A percentile compares a stretch with the other conserved stretches of the same genome.
Conservation (phyloP, 2,329 filamentous ascomycete genomes). For the Helicocarpus griseus region DNA sequence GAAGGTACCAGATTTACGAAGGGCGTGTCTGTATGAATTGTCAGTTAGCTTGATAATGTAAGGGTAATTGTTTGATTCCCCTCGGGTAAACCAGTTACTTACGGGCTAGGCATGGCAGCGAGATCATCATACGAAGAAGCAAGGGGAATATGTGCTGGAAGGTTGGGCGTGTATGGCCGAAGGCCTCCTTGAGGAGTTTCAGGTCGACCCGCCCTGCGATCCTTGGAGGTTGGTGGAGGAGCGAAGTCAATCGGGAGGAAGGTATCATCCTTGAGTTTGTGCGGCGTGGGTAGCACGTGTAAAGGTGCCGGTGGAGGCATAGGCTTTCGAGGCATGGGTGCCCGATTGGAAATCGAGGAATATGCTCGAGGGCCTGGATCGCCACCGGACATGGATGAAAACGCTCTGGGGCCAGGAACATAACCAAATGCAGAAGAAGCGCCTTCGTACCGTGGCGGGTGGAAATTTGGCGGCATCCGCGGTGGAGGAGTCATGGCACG, state of each 20-base stretch:
- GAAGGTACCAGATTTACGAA: conserved; percentile 41
- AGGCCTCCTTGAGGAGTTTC: conserved; percentile 50
- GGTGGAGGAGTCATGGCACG: conserved; percentile 95
- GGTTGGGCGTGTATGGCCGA: conserved; percentile 62
- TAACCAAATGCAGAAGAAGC: conserved; percentile 14
- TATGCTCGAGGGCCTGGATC: conserved; percentile 49
- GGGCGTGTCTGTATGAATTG: conserved; percentile 28
- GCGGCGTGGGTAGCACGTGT: conserved; percentile 70
- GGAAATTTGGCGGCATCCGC: conserved; percentile 51
- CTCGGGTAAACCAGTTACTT: no score
- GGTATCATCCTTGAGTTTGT: conserved; percentile 71
- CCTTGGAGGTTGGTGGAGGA: conserved; percentile 58
- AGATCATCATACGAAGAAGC: conserved; percentile 82
- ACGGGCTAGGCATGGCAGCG: conserved; percentile 77
- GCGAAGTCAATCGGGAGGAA: conserved; percentile 77
- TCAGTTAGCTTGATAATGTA: no score
- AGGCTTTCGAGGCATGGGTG: conserved; percentile 45
- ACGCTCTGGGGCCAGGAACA: conserved; percentile 15
- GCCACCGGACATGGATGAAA: conserved; percentile 14
- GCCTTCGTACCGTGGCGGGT: conserved; percentile 22
- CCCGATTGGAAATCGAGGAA: conserved; percentile 50
- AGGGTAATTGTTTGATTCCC: no score
- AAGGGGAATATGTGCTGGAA: conserved; percentile 68
- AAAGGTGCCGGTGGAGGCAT: conserved; percentile 66
- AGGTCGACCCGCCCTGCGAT: conserved; percentile 58